These are phyloP conservation scores for Coemansia sp. DNA, from an alignment of 192 early-diverging fungal species.

Conservation along the genomic window DNA sequence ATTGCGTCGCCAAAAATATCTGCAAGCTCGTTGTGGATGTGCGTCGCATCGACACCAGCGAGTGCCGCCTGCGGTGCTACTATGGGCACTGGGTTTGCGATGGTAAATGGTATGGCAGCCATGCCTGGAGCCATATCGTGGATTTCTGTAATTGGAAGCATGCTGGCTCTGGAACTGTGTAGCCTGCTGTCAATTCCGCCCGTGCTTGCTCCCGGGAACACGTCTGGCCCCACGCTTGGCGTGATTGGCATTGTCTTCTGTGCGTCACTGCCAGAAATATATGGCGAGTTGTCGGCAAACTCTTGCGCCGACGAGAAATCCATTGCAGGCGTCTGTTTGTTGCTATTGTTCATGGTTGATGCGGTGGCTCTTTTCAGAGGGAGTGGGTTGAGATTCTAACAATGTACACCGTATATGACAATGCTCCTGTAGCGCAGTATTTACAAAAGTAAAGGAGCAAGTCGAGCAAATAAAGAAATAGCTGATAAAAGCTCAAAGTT, in stretches of 20 bases:
- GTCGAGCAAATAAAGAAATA: neutral
- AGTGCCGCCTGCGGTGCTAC: neutral
- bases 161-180: constrained; percentile 3
- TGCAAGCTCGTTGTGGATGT: neutral
- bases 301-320: neutral
- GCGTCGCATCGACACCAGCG: neutral
- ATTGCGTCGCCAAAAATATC: constrained; percentile 4
- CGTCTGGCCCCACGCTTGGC: constrained; percentile 26
- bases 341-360: constrained; percentile 4
- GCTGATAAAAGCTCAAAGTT: neutral
- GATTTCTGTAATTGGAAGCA: neutral
- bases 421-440: neutral
- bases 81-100: neutral
- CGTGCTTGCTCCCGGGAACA: constrained; percentile 12
- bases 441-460: neutral
- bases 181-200: constrained; percentile 2
- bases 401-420: neutral
- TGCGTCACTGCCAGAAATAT: constrained; percentile 9
- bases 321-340: constrained; percentile 4
- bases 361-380: no score
- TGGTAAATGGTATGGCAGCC: neutral
- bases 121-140: neutral
- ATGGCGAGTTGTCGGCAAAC: constrained; percentile 6
- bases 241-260: constrained; percentile 25
- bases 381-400: no score